Base-by-base conservation (phyloP, 1,284 basidiomycete species). In the Heterobasidion annosum region DNA sequence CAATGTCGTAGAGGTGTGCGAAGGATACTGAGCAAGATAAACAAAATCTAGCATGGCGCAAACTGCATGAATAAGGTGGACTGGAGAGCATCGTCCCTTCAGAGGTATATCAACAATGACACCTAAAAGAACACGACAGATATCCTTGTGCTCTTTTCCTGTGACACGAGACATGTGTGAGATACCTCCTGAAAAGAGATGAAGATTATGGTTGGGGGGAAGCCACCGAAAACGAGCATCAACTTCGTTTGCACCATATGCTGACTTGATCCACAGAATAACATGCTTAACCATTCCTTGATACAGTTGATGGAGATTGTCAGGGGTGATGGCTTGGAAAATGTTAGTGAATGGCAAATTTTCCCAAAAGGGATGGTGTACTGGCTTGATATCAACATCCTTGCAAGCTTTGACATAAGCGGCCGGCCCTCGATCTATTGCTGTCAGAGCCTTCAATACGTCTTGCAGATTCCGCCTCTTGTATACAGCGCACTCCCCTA, bases 311-410 rank as follows among this genome's bases (percentile, higher is more conserved):
- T 71, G 69, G 1, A 70, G 62, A 18, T 65, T 50, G 53, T 71
- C 65, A 3, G 66, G 65, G 1, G 67, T 64, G 12, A 69, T 54
- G 15, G 56, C 51, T 1, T 33, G 12, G 48, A 58, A 60, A 7
- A 67, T 62, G 50, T 68, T 55, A n/a, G 48, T 46, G 50, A 60
- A 54, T 3, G 62, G 64, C 15, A 64, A 57, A 16, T 61, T 58
- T 9, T 59, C 48, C 72, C 73, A 76, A 56, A 73, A 75, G 0
- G 73, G 74, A 1, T 61, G 37, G 8, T 54, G 45, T 7, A 65
- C 50, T 2, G 59, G 57, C 34, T 58, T 56, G 40, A 61, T 55
- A 7, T 55, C 56, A 3, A 34, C 52, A 6, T 46, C 49, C 6
- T 50, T 13, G 32, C 59, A 66, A 2, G 49, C 52, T 13, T 33